These are phyloP conservation scores for Zoysia matrella DNA, from an alignment of 202 grass and related monocot genomes.

Conservation along the genomic window DNA sequence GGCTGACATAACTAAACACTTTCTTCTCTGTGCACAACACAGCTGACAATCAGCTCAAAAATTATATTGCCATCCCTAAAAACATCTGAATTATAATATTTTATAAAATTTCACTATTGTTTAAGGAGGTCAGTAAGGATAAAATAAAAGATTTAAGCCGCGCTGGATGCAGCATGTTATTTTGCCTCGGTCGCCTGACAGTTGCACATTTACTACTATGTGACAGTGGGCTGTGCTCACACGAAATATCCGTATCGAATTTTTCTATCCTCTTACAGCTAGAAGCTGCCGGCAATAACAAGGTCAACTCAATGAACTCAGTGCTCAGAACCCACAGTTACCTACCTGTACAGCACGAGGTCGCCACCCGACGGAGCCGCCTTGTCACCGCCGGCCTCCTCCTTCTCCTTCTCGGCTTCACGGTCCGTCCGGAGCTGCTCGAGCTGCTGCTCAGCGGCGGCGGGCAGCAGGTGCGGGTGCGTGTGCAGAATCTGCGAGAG, in stretches of 20 bases:
- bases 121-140: slow-evolving; percentile 13
- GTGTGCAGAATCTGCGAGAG: too few species aligned
- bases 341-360: slow-evolving; percentile 92
- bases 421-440: slow-evolving; percentile 84
- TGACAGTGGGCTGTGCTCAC: not conserved
- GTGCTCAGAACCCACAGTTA: not conserved
- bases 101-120: not conserved
- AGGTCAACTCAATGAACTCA: not conserved
- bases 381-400: slow-evolving; percentile 37
- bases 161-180: slow-evolving; percentile 20
- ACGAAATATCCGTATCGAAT: slow-evolving; percentile 23
- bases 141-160: not conserved
- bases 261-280: slow-evolving; percentile 15
- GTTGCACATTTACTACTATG: slow-evolving; percentile 23
- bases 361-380: slow-evolving; percentile 61
- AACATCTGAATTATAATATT: not conserved
- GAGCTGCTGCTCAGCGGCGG: slow-evolving; percentile 92
- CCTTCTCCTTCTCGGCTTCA: slow-evolving; percentile 57
- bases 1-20: not conserved
- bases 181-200: slow-evolving; percentile 18
- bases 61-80: not conserved
- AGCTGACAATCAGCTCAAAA: not conserved
- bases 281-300: slow-evolving; percentile 14
- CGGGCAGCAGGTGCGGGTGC: slow-evolving; percentile 37
- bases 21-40: not conserved